Evolutionary conservation across 2,329 filamentous ascomycete genomes (phyloP).

Genomic region (Calcarisporium arbuscula): DNA sequence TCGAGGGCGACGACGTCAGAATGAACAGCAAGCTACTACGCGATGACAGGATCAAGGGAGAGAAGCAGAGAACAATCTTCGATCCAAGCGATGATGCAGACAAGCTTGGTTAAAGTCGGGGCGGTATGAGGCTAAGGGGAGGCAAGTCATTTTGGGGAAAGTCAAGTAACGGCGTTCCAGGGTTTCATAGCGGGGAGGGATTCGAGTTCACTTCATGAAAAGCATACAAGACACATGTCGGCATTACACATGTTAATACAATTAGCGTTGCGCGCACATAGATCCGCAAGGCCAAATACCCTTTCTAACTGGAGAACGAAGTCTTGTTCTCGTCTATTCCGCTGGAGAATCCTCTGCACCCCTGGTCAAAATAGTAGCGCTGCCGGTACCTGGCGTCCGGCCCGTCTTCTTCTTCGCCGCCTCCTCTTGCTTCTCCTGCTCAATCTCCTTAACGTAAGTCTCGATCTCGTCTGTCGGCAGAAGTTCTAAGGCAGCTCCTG

Average conservation of each 20-base stretch:
- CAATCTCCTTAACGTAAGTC: slow-evolving; percentile 95
- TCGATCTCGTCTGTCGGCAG: slow-evolving; percentile 94
- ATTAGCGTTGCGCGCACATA: slow-evolving; percentile 20
- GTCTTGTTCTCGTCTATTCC: slow-evolving; percentile 21
- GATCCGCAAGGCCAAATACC: slow-evolving; percentile 18
- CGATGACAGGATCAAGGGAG: slow-evolving; percentile 68
- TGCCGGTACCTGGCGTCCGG: slow-evolving; percentile 61
- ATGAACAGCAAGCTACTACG: slow-evolving; percentile 87
- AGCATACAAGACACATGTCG: slow-evolving; percentile 16
- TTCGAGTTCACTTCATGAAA: slow-evolving; percentile 16
- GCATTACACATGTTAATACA: slow-evolving; percentile 32
- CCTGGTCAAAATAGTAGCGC: slow-evolving; percentile 69
- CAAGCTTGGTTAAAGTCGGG: slow-evolving; percentile 57
- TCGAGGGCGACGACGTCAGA: slow-evolving; percentile 87
- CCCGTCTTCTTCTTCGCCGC: slow-evolving; percentile 94
- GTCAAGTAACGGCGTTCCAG: slow-evolving; percentile 20
- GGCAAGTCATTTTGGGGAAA: neutral
- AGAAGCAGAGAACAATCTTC: slow-evolving; percentile 61
- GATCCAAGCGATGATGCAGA: slow-evolving; percentile 70
- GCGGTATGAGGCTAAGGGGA: neutral
- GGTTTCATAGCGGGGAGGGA: slow-evolving; percentile 12
- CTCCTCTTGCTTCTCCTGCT: slow-evolving; percentile 99
- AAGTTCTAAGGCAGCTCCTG: slow-evolving; percentile 87
- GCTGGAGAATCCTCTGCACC: slow-evolving; percentile 35
- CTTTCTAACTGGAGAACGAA: slow-evolving; percentile 18